A percentile compares a stretch with the other conserved stretches of the same genome.
Conservation (phyloP, 2,329 filamentous ascomycete species). For the Talaromyces verruculosus region DNA sequence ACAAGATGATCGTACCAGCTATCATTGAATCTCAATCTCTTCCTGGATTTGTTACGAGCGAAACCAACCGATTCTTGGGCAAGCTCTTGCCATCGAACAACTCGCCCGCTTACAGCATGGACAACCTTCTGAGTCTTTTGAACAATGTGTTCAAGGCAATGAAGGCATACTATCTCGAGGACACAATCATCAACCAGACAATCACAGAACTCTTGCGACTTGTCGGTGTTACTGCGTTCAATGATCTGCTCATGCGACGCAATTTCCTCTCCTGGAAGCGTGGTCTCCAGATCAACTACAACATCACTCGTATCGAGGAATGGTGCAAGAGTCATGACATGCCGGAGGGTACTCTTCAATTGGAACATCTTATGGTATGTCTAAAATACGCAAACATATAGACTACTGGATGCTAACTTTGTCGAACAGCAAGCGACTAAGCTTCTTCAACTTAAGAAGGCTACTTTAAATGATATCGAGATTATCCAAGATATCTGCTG, state of each 20-base stretch:
- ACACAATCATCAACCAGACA: constrained; percentile 92
- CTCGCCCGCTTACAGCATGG: constrained; percentile 97
- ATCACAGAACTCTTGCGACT: constrained; percentile 89
- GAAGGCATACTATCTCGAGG: constrained; percentile 97
- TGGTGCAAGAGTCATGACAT: constrained; percentile 99
- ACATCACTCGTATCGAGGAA: constrained; percentile 98
- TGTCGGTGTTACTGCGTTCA: constrained; percentile 97
- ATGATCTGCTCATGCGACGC: constrained; percentile 93
- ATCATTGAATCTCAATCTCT: constrained; percentile 99
- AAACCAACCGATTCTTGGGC: constrained; percentile 96
- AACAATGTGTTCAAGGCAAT: constrained; percentile 98
- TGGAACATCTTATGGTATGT: constrained; percentile 93
- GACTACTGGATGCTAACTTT: constrained; percentile 21
- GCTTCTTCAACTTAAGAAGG: constrained; percentile 96
- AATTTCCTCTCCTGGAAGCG: constrained; percentile 99
- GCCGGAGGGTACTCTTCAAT: constrained; percentile 94
- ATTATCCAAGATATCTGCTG: constrained; percentile 99
- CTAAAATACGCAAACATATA: neutral
- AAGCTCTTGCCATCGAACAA: constrained; percentile 92
- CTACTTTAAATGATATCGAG: constrained; percentile 97
- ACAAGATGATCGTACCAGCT: constrained; percentile 99
- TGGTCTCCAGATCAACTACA: constrained; percentile 99
- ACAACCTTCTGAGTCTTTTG: constrained; percentile 89
- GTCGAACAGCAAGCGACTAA: constrained; percentile 83
- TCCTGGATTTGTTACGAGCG: constrained; percentile 96